phyloP scores from a whole-genome alignment of 179 eudicot species.

The Spergularia azorica region DNA sequence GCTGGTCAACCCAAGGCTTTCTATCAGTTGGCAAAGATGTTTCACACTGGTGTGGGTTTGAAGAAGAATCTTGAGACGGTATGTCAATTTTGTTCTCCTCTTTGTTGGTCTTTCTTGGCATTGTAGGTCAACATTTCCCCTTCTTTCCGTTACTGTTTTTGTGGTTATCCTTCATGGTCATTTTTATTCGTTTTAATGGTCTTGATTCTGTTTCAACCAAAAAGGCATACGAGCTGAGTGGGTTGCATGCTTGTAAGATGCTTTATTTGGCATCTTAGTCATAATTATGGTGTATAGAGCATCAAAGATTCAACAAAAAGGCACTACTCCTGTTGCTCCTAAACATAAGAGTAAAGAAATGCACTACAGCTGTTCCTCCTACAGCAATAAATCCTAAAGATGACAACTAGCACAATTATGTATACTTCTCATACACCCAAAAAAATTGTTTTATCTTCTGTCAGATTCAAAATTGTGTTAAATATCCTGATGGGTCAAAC shows the following conservation, averaged over 20 bases:
- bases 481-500: too few relatives aligned
- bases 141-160: background rate
- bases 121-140: background rate
- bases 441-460: too few relatives aligned
- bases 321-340: background rate
- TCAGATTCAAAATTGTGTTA: too few relatives aligned
- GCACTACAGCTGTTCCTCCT: too few relatives aligned
- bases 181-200: slow-evolving; percentile 2
- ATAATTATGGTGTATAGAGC: background rate
- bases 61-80: slow-evolving; percentile 83
- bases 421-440: too few relatives aligned
- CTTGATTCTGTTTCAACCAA: background rate
- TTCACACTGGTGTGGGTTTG: slow-evolving; percentile 89
- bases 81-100: slow-evolving; percentile 22
- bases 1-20: slow-evolving; percentile 91
- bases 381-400: too few relatives aligned
- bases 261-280: background rate
- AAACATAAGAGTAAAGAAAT: background rate
- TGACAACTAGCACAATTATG: too few relatives aligned
- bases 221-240: background rate
- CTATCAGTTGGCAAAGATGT: slow-evolving; percentile 96
- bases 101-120: slow-evolving; percentile 4
- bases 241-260: background rate
- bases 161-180: background rate
- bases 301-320: background rate